These are phyloP conservation scores for Pseudogymnoascus sp. DNA, from an alignment of 2,329 filamentous ascomycete species.

Conservation along the genomic window DNA sequence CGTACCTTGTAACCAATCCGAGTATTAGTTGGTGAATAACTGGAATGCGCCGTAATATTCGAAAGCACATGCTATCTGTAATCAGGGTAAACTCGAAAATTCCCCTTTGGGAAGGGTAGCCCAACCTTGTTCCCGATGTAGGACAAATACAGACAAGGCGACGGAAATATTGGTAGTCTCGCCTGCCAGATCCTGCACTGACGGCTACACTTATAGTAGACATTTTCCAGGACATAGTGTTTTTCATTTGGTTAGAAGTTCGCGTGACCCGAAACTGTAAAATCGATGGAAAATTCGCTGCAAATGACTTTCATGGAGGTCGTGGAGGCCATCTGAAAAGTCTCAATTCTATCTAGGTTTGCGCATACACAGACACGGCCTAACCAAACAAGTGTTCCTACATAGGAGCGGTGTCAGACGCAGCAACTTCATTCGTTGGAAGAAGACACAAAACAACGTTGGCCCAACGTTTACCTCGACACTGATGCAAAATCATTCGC, in stretches of 20 bases:
- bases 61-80: not conserved
- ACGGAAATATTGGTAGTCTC: slow-evolving; percentile 5
- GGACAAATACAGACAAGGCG: not conserved
- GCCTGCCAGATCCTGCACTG: not conserved
- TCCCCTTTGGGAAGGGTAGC: not conserved
- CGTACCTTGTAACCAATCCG: too few relatives aligned
- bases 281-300: not conserved
- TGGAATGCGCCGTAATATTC: not conserved
- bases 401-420: not conserved
- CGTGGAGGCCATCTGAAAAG: not conserved
- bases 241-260: not conserved
- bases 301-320: not conserved
- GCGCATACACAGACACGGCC: not conserved
- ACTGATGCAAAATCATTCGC: not conserved
- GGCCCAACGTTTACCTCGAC: not conserved
- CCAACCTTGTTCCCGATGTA: not conserved
- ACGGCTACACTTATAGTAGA: not conserved
- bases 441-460: not conserved
- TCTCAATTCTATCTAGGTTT: slow-evolving; percentile 4
- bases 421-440: not conserved
- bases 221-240: not conserved
- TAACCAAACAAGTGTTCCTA: not conserved
- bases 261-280: not conserved
- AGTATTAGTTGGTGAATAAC: not conserved
- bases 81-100: not conserved